These are phyloP conservation scores for Torrubiellomyces zombiae DNA, from an alignment of 2,329 filamentous ascomycete species.

Conservation along the genomic window DNA sequence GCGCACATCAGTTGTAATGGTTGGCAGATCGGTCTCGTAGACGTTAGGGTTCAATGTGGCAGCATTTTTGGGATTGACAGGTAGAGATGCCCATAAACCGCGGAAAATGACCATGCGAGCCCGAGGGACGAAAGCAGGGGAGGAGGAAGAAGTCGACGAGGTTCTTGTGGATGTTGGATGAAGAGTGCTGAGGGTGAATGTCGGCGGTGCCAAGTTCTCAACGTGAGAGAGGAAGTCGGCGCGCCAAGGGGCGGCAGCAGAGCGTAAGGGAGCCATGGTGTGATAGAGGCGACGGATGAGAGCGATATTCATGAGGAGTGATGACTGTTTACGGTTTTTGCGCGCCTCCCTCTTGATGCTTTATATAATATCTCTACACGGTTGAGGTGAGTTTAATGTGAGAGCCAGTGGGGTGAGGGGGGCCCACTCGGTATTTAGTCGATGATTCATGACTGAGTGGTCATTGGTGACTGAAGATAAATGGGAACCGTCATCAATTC, in stretches of 20 bases:
- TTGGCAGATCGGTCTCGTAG: slow-evolving; percentile 62
- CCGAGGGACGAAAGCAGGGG: slow-evolving; percentile 32
- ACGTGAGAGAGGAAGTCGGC: slow-evolving; percentile 33
- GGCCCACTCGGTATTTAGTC: too few relatives aligned
- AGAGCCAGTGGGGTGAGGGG: too few relatives aligned
- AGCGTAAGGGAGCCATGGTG: slow-evolving; percentile 10
- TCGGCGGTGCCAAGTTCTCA: slow-evolving; percentile 26
- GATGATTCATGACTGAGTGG: too few relatives aligned
- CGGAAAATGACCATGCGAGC: slow-evolving; percentile 72
- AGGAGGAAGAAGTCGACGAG: slow-evolving; percentile 21
- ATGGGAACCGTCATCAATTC: too few relatives aligned
- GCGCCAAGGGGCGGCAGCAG: slow-evolving; percentile 34
- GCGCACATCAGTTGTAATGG: slow-evolving; percentile 74
- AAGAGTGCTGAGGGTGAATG: slow-evolving; percentile 34
- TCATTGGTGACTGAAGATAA: too few relatives aligned
- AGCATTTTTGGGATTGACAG: slow-evolving; percentile 54
- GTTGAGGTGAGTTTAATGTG: too few relatives aligned
- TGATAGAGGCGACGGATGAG: slow-evolving; percentile 13
- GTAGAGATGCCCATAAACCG: slow-evolving; percentile 64
- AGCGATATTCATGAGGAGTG: too few relatives aligned
- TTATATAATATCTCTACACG: too few relatives aligned
- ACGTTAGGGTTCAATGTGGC: slow-evolving; percentile 50
- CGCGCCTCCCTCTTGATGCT: too few relatives aligned
- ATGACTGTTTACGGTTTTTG: slow-evolving; percentile 4
- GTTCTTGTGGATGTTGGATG: slow-evolving; percentile 15